These are phyloP conservation scores for Fusarium odoratissimum DNA, from an alignment of 2,329 filamentous ascomycete genomes.

Conservation along the genomic window DNA sequence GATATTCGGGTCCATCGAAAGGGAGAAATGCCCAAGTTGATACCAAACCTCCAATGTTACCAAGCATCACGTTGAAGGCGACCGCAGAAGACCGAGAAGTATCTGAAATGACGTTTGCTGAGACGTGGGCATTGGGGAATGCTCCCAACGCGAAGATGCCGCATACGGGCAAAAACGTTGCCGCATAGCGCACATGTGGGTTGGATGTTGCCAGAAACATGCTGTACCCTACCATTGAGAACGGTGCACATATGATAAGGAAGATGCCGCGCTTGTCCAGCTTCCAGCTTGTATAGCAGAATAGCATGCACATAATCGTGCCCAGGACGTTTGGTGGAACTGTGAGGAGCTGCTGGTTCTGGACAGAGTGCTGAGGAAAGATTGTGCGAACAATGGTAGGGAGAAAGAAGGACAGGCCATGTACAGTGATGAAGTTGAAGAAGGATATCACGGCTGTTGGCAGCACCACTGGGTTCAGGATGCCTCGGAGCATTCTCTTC, in stretches of 20 bases:
- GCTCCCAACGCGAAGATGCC: background rate
- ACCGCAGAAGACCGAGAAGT: background rate
- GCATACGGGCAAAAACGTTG: background rate
- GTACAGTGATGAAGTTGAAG: background rate
- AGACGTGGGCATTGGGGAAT: background rate
- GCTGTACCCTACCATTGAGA: background rate
- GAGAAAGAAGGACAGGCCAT: slow-evolving; percentile 2
- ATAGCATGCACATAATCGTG: background rate
- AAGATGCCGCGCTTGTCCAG: background rate
- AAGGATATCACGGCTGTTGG: background rate
- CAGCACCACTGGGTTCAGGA: background rate
- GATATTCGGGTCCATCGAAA: background rate
- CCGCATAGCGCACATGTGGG: background rate
- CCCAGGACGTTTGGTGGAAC: background rate
- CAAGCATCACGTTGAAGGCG: slow-evolving; percentile 2
- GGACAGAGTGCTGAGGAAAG: background rate
- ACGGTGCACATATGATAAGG: background rate
- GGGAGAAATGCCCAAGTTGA: slow-evolving; percentile 1
- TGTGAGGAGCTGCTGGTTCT: background rate
- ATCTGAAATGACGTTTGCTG: background rate
- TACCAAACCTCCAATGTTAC: background rate
- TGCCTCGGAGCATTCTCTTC: background rate
- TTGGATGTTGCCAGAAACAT: background rate
- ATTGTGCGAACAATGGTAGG: background rate
- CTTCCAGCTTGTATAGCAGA: background rate